Conservation (phyloP, 2,329 filamentous ascomycete species). For the Calonectria henricotiae region DNA sequence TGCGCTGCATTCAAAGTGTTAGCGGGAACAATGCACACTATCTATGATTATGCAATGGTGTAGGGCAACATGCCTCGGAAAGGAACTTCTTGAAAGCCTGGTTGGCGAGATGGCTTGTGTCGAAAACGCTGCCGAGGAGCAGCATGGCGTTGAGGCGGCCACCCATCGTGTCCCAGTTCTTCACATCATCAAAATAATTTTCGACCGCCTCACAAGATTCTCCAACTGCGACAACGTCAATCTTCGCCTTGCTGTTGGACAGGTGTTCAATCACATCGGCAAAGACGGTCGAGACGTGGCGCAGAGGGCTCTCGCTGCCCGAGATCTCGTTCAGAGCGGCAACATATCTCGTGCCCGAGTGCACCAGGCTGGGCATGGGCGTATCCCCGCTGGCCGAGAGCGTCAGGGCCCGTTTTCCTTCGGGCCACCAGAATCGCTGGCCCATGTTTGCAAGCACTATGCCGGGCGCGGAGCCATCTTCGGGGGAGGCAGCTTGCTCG, state of each 20-base stretch:
- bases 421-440: slow-evolving; percentile 83
- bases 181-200: slow-evolving; percentile 71
- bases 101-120: slow-evolving; percentile 60
- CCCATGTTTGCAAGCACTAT: slow-evolving; percentile 86
- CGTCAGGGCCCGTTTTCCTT: slow-evolving; percentile 74
- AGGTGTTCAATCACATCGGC: slow-evolving; percentile 72
- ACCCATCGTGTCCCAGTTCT: slow-evolving; percentile 67
- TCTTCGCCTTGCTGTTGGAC: slow-evolving; percentile 65
- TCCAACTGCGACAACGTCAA: slow-evolving; percentile 82
- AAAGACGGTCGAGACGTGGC: slow-evolving; percentile 81
- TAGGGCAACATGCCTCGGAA: slow-evolving; percentile 61
- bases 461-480: slow-evolving; percentile 64
- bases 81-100: slow-evolving; percentile 67
- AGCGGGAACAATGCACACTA: slow-evolving; percentile 21
- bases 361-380: slow-evolving; percentile 76
- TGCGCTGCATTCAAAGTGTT: slow-evolving; percentile 62
- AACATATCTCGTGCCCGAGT: slow-evolving; percentile 69
- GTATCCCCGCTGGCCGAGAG: slow-evolving; percentile 70
- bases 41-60: not conserved
- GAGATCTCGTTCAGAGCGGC: slow-evolving; percentile 74
- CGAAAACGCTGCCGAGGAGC: slow-evolving; percentile 66
- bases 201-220: slow-evolving; percentile 75
- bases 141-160: slow-evolving; percentile 66
- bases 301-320: slow-evolving; percentile 69
- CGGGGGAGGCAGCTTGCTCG: slow-evolving; percentile 55